Conservation (phyloP, 2,329 filamentous ascomycete species). For the Microdochium paspali region DNA sequence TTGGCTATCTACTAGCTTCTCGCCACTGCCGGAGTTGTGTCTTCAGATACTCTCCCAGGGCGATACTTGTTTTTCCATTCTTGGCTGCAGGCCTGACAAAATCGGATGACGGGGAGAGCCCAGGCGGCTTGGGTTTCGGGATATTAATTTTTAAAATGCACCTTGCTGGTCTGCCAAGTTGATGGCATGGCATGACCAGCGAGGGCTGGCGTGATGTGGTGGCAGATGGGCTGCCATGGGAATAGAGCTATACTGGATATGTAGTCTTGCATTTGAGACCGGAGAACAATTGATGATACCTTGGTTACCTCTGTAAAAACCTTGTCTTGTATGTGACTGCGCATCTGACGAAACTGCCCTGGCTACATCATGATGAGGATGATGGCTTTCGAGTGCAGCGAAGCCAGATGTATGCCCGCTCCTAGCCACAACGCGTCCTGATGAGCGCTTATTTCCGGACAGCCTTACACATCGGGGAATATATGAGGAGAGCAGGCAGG, state of each 20-base stretch:
- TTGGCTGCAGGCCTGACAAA: constrained; percentile 18
- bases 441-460: no score
- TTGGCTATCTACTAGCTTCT: background rate
- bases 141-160: constrained; percentile 21
- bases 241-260: background rate
- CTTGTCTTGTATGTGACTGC: background rate
- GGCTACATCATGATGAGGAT: background rate
- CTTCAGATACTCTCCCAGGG: constrained; percentile 11
- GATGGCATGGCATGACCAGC: background rate
- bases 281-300: constrained; percentile 1
- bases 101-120: constrained; percentile 24
- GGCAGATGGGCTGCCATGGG: background rate
- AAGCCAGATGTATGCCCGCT: no score
- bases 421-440: no score
- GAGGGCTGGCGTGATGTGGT: background rate
- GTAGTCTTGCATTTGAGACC: background rate
- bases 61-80: constrained; percentile 15
- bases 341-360: background rate
- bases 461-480: no score
- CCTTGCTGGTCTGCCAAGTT: constrained; percentile 6
- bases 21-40: constrained; percentile 16
- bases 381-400: background rate
- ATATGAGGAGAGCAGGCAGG: no score
- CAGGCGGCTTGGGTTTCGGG: constrained; percentile 25
- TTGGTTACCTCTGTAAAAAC: background rate